Conservation (phyloP, 371 early-diverging fungal genomes). For the Quaeritorhiza haematococci region DNA sequence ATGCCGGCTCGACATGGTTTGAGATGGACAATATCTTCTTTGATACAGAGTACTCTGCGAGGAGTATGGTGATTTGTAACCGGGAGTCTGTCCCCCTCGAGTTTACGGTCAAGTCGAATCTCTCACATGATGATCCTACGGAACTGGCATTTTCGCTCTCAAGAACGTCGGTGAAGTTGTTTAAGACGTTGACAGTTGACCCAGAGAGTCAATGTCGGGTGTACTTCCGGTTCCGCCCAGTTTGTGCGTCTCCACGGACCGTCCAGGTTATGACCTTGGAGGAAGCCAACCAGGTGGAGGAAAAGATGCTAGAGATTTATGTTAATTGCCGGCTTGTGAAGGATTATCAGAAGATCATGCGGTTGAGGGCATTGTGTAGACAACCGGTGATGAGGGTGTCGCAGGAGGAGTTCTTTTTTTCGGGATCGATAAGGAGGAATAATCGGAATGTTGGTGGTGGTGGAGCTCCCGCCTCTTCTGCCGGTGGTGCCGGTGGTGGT, state of each 20-base stretch:
- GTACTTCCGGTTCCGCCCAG: conserved; percentile 57
- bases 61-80: conserved; percentile 63
- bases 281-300: conserved; percentile 28
- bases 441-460: neutral
- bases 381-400: conserved; percentile 44
- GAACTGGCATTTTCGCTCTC: conserved; percentile 69
- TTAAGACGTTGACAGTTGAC: conserved; percentile 57
- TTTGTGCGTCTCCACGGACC: neutral
- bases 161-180: conserved; percentile 59
- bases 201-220: conserved; percentile 57
- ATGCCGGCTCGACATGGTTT: conserved; percentile 40
- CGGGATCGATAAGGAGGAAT: conserved; percentile 17
- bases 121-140: conserved; percentile 48
- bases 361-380: conserved; percentile 52
- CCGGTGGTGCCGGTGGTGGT: conserved; percentile 1
- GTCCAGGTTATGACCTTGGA: neutral
- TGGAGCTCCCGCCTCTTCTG: neutral
- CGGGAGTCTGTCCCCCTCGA: conserved; percentile 63
- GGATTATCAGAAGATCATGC: conserved; percentile 64
- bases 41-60: conserved; percentile 57
- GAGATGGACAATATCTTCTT: conserved; percentile 62
- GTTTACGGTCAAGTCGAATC: conserved; percentile 58
- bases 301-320: conserved; percentile 57
- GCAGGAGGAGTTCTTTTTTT: conserved; percentile 18
- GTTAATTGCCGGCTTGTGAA: conserved; percentile 71